Evolutionary conservation across 495 filamentous ascomycete species (phyloP), one percentile per base, ranked within the genome.

Genomic region (Pseudotulostoma volvatum): DNA sequence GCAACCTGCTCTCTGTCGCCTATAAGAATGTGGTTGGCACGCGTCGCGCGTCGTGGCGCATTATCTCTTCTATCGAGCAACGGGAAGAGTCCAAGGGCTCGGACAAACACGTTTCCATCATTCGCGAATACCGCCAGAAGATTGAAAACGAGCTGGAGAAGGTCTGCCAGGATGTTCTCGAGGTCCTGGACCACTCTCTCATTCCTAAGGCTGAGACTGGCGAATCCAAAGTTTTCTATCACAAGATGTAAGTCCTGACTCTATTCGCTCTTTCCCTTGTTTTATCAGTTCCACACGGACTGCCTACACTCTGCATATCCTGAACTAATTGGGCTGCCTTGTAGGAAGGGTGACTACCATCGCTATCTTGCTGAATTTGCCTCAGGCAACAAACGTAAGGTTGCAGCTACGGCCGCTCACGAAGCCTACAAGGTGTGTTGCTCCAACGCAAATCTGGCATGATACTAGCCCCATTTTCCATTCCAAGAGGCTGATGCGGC

Each of bases 21-120:
- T 97, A 97, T 79, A 97, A 97, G 81, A 97, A 97, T 64, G 90
- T 97, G 40, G 88, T 97, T 48, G 90, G 90, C 51, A 93, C 90
- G 50, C 84, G 90, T 62, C 90, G 92, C 74, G 92, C 90, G 53
- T 94, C 86, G 46, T 97, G 90, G 90, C 81, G 90, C 67, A 96
- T 97, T 64, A 93, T 97, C 67, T 94, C 92, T 52, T 95, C 88
- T 51, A 97, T 97, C 63, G 90, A 96, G 70, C 90, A 97, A 66
- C 96, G 96, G 76, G 90, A 97, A 73, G 90, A 97, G 66, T 88
- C 85, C 54, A 99, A 99, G 77, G 90, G 92, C 55, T 86, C 83
- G 44, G 87, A 93, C 45, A 90, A 94, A 75, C 92, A 99, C 63
- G 84, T 96, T 51, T 57, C 68, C 44, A 93, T 84, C 64, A 96